These are phyloP conservation scores for Lavandula angustifolia DNA, from an alignment of 257 asterid species.

Conservation along the genomic window DNA sequence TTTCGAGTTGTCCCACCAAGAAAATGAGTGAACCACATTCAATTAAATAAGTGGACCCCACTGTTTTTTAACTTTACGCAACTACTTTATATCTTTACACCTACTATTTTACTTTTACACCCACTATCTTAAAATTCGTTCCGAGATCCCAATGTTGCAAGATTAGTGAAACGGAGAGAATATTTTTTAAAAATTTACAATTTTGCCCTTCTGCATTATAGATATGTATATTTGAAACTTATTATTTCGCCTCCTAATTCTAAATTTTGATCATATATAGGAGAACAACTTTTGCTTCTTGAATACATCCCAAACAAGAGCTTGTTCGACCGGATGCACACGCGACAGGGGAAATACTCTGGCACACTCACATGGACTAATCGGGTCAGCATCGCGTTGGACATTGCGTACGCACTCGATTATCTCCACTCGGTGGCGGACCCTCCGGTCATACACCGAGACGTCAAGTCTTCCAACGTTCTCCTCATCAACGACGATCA, in stretches of 20 bases:
- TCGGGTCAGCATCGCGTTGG: slow-evolving; percentile 65
- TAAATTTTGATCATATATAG: slow-evolving; percentile 33
- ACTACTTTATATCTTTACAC: too few relatives aligned
- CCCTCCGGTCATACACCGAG: slow-evolving; percentile 75
- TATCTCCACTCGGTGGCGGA: slow-evolving; percentile 77
- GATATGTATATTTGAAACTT: background rate
- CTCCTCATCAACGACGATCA: slow-evolving; percentile 52
- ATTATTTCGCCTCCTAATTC: background rate
- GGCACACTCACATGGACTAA: slow-evolving; percentile 57
- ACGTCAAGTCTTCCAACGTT: slow-evolving; percentile 70
- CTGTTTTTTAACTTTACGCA: too few relatives aligned
- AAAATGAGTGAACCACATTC: too few relatives aligned
- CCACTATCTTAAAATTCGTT: too few relatives aligned
- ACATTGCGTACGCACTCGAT: slow-evolving; percentile 74
- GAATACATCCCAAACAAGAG: slow-evolving; percentile 76
- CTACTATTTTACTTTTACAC: too few relatives aligned
- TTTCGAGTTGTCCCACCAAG: too few relatives aligned
- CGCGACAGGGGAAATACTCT: slow-evolving; percentile 49
- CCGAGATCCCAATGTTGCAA: too few relatives aligned
- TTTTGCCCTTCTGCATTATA: too few relatives aligned
- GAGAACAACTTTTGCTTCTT: slow-evolving; percentile 72
- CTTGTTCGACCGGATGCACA: slow-evolving; percentile 80
- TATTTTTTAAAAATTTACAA: too few relatives aligned
- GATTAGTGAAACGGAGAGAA: too few relatives aligned
- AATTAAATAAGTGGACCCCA: too few relatives aligned